These are phyloP conservation scores for Puccinia polysora DNA, from an alignment of 1,284 basidiomycete species.

Conservation along the genomic window DNA sequence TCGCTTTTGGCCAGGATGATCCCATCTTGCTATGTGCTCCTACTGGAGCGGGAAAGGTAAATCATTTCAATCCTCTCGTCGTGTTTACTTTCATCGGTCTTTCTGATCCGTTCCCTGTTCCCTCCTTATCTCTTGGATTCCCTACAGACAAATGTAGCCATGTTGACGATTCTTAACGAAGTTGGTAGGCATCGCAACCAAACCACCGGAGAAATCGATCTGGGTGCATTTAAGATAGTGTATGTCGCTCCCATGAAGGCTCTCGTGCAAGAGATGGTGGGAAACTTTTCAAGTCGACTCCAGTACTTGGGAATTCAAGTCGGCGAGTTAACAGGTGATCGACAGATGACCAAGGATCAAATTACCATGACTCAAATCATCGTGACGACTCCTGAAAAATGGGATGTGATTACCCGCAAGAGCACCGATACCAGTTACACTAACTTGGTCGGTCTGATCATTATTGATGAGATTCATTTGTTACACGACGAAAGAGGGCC, in stretches of 20 bases:
- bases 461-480: conserved; percentile 97
- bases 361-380: conserved; percentile 96
- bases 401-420: conserved; percentile 98
- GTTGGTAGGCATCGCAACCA: conserved; percentile 73
- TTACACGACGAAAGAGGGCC: conserved; percentile 97
- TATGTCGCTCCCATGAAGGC: conserved; percentile 99
- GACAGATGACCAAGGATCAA: conserved; percentile 92
- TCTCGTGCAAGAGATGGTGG: conserved; percentile 87
- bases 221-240: conserved; percentile 81
- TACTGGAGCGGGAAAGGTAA: conserved; percentile 82
- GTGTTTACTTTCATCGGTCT: background rate
- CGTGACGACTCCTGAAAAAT: conserved; percentile 98
- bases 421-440: conserved; percentile 61
- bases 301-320: conserved; percentile 83
- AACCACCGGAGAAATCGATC: conserved; percentile 56
- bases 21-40: conserved; percentile 95
- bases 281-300: conserved; percentile 85
- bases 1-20: conserved; percentile 89
- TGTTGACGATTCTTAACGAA: conserved; percentile 86
- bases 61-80: background rate
- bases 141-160: conserved; percentile 96
- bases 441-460: conserved; percentile 70
- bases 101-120: background rate
- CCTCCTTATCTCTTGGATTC: background rate
- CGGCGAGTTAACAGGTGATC: conserved; percentile 92